Evolutionary conservation across 169 alveolate genomes (phyloP), one percentile per base, ranked within the genome.

Genomic region (Babesia bovis): DNA sequence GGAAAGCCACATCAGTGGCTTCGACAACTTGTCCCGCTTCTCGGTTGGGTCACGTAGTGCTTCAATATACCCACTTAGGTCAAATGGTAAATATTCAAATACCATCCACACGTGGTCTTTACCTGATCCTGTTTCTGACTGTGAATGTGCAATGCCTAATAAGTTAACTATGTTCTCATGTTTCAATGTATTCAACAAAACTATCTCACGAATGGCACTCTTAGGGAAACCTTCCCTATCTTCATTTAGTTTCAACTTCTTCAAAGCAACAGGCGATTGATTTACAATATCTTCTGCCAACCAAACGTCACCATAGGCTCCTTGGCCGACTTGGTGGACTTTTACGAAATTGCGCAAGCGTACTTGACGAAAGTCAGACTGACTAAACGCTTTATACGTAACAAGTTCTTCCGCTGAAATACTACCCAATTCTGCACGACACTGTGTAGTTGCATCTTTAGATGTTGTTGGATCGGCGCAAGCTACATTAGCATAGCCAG

Each of bases 251-350:
- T 91, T 92, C 57, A 92, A 74, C 75, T 91, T 91, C 59, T 92
- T 92, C 55, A 92, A 69, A 4, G 96, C 96, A 19, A 92, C 96
- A 21, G 92, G 90, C 40, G 67, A 73, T 55, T 86, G 82, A 60
- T 78, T 71, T 53, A 61, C 82, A 25, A 92, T 75, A 41, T 92
- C 96, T 25, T 91, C 95, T 1, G 95, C 96, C 78, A 92, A 85
- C 96, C 96, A 92, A 28, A 92, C 96, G 57, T 92, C 96, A 28
- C 96, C 96, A 68, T 91, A 92, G 17, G 96, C 95, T 40, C 96
- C 96, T 57, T 92, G 96, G 10, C 96, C 96, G 6, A 92, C 93
- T 21, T 92, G 94, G 89, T 87, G 94, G 25, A 92, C 51, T 65
- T 92, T 92, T 9, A 91, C 94, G 85, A 81, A 90, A 69, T 87